These are phyloP conservation scores for Lithohypha guttulata DNA, from an alignment of 2,329 filamentous ascomycete genomes.

Conservation along the genomic window DNA sequence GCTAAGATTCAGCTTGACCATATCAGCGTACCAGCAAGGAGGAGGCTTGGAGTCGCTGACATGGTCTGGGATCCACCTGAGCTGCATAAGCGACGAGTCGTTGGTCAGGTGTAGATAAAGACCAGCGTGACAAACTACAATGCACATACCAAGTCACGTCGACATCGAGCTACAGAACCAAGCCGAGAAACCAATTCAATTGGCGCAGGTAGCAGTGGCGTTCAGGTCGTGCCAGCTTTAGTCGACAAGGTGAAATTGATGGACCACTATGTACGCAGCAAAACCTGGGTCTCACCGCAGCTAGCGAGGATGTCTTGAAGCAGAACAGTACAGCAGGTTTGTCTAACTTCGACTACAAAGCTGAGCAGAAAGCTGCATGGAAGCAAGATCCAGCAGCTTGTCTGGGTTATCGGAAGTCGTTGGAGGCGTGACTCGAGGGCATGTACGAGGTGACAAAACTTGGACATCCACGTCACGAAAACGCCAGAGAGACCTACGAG, in stretches of 20 bases:
- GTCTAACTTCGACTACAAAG: background rate
- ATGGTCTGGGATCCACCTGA: slow-evolving; percentile 30
- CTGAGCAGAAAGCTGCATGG: background rate
- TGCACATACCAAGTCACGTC: too few relatives aligned
- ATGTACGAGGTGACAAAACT: background rate
- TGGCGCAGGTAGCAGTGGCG: background rate
- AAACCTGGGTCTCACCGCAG: background rate
- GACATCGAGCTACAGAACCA: too few relatives aligned
- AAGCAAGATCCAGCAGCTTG: background rate
- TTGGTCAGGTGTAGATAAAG: slow-evolving; percentile 12
- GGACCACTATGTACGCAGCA: background rate
- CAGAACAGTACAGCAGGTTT: too few relatives aligned
- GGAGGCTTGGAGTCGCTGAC: slow-evolving; percentile 26
- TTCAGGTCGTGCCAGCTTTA: background rate
- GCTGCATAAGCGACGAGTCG: slow-evolving; percentile 22
- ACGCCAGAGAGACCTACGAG: background rate
- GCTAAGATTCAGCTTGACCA: slow-evolving; percentile 24
- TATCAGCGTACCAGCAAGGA: slow-evolving; percentile 15
- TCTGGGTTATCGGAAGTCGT: background rate
- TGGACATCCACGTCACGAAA: background rate
- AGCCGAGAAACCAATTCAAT: too few relatives aligned
- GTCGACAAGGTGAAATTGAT: background rate
- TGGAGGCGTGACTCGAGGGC: too few relatives aligned
- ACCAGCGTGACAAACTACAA: too few relatives aligned
- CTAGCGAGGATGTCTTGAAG: too few relatives aligned